Evolutionary conservation across 1,284 basidiomycete species (phyloP).

Genomic region (Rhodofomes roseus): DNA sequence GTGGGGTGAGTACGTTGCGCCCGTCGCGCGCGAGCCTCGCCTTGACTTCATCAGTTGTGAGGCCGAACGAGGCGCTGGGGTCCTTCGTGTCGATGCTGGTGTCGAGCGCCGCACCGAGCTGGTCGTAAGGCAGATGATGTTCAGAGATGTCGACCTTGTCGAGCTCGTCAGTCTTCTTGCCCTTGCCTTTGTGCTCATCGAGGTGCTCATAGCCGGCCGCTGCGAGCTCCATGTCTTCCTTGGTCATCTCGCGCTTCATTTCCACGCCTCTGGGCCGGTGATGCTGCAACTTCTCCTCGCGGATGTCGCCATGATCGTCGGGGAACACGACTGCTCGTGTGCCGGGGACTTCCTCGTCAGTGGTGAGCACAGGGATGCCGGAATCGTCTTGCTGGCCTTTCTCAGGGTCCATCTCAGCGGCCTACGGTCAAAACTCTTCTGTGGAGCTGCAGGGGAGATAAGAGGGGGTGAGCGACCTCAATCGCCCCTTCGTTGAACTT

Average conservation of each 20-base stretch:
- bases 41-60: conserved; percentile 51
- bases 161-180: conserved; percentile 27
- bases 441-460: conserved; percentile 3
- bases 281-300: conserved; percentile 38
- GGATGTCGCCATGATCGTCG: conserved; percentile 33
- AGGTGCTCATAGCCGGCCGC: conserved; percentile 65
- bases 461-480: not conserved
- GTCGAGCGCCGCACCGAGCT: conserved; percentile 38
- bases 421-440: not conserved
- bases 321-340: conserved; percentile 45
- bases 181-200: conserved; percentile 39
- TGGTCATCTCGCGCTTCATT: conserved; percentile 59
- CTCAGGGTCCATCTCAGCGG: not conserved
- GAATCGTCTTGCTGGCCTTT: not conserved
- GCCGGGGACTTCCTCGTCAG: conserved; percentile 22
- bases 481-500: not conserved
- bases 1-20: conserved; percentile 61
- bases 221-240: conserved; percentile 64
- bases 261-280: conserved; percentile 48
- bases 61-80: conserved; percentile 46
- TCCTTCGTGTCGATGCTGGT: conserved; percentile 54
- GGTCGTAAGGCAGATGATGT: conserved; percentile 43
- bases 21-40: conserved; percentile 51
- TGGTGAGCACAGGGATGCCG: not conserved
- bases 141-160: conserved; percentile 53